Percentiles rank a stretch among this genome's conserved stretches.
Evolutionary conservation across 2,329 filamentous ascomycete genomes (phyloP).

Genomic region (Paecilomyces dactylethromorphus): DNA sequence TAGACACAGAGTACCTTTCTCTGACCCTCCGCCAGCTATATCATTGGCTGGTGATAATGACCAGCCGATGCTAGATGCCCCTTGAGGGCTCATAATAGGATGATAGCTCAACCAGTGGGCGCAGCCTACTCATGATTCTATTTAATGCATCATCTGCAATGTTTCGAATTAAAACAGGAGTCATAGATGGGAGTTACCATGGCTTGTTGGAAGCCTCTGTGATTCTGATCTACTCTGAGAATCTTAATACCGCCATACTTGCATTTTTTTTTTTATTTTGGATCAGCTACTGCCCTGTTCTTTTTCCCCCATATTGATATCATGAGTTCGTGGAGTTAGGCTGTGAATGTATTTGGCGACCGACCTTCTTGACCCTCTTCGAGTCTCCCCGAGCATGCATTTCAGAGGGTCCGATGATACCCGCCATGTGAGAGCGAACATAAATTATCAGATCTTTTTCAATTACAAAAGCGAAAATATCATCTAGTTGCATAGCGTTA

Average conservation of each 20-base stretch:
- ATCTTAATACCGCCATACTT: background rate
- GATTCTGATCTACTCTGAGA: background rate
- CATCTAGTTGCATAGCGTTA: background rate
- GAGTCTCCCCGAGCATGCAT: background rate
- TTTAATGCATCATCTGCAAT: background rate
- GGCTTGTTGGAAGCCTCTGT: background rate
- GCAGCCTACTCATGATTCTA: background rate
- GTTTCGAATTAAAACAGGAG: background rate
- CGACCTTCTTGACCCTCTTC: slow-evolving; percentile 1
- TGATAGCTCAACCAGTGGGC: background rate
- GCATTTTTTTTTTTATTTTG: background rate
- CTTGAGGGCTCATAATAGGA: background rate
- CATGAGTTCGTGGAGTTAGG: slow-evolving; percentile 10
- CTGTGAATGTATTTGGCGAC: slow-evolving; percentile 2
- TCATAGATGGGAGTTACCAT: background rate
- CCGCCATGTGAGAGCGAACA: slow-evolving; percentile 4
- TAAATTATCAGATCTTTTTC: slow-evolving; percentile 6
- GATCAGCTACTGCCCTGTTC: background rate
- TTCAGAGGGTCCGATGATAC: slow-evolving; percentile 10
- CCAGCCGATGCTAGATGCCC: slow-evolving; percentile 28
- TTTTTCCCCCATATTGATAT: background rate
- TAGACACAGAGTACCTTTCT: slow-evolving; percentile 19
- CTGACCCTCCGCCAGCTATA: slow-evolving; percentile 23
- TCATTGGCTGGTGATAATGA: slow-evolving; percentile 22
- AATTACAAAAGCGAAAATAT: slow-evolving; percentile 5